Evolutionary conservation across 139 green algal species (phyloP).

Genomic region (Medakamo hakoo): DNA sequence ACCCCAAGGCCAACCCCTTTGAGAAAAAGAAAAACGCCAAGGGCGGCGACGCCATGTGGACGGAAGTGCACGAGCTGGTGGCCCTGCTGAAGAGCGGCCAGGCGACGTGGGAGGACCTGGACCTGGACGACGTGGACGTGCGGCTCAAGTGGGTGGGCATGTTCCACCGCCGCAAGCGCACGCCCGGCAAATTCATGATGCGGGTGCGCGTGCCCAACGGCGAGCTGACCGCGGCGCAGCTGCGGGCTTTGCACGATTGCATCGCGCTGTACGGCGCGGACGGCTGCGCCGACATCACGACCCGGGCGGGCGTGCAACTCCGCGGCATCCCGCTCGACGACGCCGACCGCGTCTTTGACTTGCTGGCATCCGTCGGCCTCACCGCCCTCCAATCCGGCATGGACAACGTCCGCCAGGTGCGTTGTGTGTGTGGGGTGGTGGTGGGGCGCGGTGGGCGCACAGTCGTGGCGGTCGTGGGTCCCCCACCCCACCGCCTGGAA

Average conservation of each 20-base stretch:
- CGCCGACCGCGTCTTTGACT: slow-evolving; percentile 37
- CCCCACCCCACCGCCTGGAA: too few relatives aligned
- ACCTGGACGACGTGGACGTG: slow-evolving; percentile 88
- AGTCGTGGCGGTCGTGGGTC: too few relatives aligned
- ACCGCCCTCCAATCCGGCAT: slow-evolving; percentile 77
- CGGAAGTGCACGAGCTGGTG: slow-evolving; percentile 40
- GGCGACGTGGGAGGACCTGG: slow-evolving; percentile 56
- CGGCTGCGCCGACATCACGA: slow-evolving; percentile 94
- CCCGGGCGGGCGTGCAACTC: slow-evolving; percentile 80
- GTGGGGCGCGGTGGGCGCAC: too few relatives aligned
- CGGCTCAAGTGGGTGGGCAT: slow-evolving; percentile 92
- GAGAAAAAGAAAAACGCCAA: slow-evolving; percentile 72
- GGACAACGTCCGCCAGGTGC: slow-evolving; percentile 96
- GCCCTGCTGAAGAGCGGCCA: slow-evolving; percentile 54
- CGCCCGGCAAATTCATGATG: slow-evolving; percentile 38
- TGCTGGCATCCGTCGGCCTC: slow-evolving; percentile 46
- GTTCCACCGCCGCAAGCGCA: slow-evolving; percentile 89
- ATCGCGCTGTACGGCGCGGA: slow-evolving; percentile 66
- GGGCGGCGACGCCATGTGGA: slow-evolving; percentile 58
- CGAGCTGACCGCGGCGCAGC: slow-evolving; percentile 58
- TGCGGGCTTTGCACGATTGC: slow-evolving; percentile 40
- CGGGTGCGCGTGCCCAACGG: slow-evolving; percentile 70
- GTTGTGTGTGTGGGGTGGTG: too few relatives aligned
- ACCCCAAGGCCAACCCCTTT: slow-evolving; percentile 58
- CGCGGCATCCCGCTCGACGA: slow-evolving; percentile 69